A percentile compares a stretch with the other conserved stretches of the same genome.
Evolutionary conservation across 176 grass and related monocot species (phyloP).

Genomic region (Pontederia paniculata): DNA sequence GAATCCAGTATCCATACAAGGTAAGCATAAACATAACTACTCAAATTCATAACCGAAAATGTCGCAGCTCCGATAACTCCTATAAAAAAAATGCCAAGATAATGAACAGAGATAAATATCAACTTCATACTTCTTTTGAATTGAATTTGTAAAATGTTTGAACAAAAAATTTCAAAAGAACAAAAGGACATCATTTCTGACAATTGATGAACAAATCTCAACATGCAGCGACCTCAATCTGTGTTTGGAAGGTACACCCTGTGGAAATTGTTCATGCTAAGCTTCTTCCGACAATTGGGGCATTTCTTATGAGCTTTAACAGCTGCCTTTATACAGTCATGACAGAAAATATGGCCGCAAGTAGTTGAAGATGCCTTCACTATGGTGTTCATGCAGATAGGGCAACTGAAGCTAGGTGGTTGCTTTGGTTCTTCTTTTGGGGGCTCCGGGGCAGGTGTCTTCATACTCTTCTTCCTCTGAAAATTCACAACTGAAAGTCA

Average conservation of each 20-base stretch:
- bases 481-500: not conserved
- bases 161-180: not conserved
- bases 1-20: no score
- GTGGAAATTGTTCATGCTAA: slow-evolving; percentile 42
- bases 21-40: no score
- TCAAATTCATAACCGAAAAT: no score
- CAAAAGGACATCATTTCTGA: slow-evolving; percentile 2
- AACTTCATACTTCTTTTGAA: no score
- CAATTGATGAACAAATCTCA: no score
- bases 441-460: slow-evolving; percentile 23
- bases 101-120: no score
- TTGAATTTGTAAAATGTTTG: not conserved
- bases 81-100: slow-evolving; percentile 12
- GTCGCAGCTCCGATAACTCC: slow-evolving; percentile 4
- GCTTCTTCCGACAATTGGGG: slow-evolving; percentile 66
- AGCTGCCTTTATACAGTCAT: slow-evolving; percentile 45
- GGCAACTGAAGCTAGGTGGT: slow-evolving; percentile 64
- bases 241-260: slow-evolving; percentile 64
- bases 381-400: slow-evolving; percentile 57
- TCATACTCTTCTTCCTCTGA: slow-evolving; percentile 12
- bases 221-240: slow-evolving; percentile 20
- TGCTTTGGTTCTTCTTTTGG: slow-evolving; percentile 28
- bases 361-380: slow-evolving; percentile 54
- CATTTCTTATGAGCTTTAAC: slow-evolving; percentile 63
- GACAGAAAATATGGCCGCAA: slow-evolving; percentile 93